Evolutionary conservation across 129 eudicot species (phyloP).

Genomic region (Helianthus tuberosus): DNA sequence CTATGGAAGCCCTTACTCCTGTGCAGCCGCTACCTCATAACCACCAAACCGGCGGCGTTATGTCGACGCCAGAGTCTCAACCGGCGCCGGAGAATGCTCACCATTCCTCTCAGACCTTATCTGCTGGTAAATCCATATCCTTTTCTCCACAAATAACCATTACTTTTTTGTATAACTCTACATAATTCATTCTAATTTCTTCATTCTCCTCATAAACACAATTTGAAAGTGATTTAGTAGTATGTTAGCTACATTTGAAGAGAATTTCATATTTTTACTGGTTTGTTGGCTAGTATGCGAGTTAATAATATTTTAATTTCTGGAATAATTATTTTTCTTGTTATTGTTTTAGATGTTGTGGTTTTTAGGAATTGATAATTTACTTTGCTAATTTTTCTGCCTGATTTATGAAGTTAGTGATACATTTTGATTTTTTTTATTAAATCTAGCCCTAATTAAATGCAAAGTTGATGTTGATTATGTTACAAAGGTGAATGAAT

Average conservation of each 20-base stretch:
- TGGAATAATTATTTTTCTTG: not conserved
- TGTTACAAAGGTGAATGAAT: not conserved
- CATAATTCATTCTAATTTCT: not conserved
- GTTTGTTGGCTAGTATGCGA: not conserved
- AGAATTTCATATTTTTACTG: not conserved
- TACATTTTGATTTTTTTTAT: not conserved
- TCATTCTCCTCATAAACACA: not conserved
- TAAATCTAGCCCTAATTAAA: not conserved
- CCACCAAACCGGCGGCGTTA: not conserved
- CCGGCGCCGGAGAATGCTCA: constrained; percentile 8
- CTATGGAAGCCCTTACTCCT: constrained; percentile 37
- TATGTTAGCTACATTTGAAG: not conserved
- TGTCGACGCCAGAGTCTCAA: not conserved
- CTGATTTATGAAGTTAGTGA: not conserved
- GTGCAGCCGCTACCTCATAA: not conserved
- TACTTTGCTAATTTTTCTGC: not conserved
- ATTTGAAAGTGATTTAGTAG: too few relatives aligned
- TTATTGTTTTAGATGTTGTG: not conserved
- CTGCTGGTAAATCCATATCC: constrained; percentile 16
- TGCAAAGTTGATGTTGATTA: not conserved
- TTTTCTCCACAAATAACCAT: not conserved
- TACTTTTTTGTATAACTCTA: not conserved
- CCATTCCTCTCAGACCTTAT: not conserved
- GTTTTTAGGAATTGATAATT: not conserved
- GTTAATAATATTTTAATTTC: not conserved